Conservation (phyloP, 768 basidiomycete genomes). For the Rhizopogon rudus region DNA sequence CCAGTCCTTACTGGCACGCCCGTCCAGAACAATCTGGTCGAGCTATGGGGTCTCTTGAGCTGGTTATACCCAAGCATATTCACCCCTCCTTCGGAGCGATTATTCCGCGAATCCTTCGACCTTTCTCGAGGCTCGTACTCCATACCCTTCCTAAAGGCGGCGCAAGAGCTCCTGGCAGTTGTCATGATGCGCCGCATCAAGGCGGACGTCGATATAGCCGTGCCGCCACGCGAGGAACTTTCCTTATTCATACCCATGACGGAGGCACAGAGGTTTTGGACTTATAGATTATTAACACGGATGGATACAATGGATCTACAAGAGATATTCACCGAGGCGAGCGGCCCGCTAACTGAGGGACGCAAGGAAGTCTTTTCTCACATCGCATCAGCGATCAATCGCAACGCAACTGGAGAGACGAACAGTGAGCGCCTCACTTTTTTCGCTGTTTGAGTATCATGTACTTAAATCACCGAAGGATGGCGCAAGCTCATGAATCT, state of each 20-base stretch:
- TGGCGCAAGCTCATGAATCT: conserved; percentile 61
- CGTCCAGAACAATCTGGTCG: conserved; percentile 59
- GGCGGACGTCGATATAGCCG: conserved; percentile 38
- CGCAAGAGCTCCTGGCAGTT: conserved; percentile 41
- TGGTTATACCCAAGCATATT: conserved; percentile 56
- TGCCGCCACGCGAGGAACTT: conserved; percentile 55
- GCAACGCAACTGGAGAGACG: conserved; percentile 22
- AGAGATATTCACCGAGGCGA: conserved; percentile 40
- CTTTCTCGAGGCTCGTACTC: conserved; percentile 49
- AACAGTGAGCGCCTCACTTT: conserved; percentile 18
- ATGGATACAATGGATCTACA: conserved; percentile 45
- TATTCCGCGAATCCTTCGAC: conserved; percentile 51
- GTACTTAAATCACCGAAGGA: conserved; percentile 21
- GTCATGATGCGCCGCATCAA: conserved; percentile 64
- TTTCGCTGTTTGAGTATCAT: background rate
- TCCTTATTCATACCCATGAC: conserved; percentile 54
- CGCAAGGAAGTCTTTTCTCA: conserved; percentile 35
- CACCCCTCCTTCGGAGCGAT: conserved; percentile 38
- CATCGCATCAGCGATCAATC: conserved; percentile 34
- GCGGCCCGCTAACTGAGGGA: conserved; percentile 27
- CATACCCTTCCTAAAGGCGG: conserved; percentile 40
- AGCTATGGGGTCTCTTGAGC: conserved; percentile 52
- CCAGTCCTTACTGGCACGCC: conserved; percentile 71
- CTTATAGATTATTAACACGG: conserved; percentile 47
- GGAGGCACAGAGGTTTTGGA: conserved; percentile 62